Evolutionary conservation across 768 basidiomycete species (phyloP), one percentile per base, ranked within the genome.

Genomic region (Mycena haematopus): DNA sequence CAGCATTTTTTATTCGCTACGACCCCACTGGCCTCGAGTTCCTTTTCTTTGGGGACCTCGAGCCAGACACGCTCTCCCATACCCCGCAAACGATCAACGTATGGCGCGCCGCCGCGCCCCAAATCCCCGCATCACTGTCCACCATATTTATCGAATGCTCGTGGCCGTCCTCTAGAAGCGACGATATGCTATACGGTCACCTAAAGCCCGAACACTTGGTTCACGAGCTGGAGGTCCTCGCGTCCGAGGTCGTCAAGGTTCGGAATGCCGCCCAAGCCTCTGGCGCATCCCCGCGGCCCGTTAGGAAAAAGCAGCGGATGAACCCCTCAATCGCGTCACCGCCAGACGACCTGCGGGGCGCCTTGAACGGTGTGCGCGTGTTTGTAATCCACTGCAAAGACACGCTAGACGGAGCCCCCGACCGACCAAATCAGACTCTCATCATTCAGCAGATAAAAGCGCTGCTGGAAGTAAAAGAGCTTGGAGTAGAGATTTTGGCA

Each of bases 131-230:
- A 24, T 79, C 76, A 4, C 83, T 98, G 17, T 82, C 84, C 33
- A 82, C 86, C n/a, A 84, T 98, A 59, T 98, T 99, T 72, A 93
- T 99, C 71, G 96, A 98, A 77, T 98, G 96, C 74, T 96, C 95
- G 1, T 95, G 89, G 78, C 87, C 90, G 22, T 83, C 86, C 0
- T 89, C 89, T 0, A 82, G 96, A 61, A 79, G 82, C 19, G 82
- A 87, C 65, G 82, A 86, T 49, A 71, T 79, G 56, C 80, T 98
- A 45, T 96, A 86, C 73, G 96, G 96, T 0, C 96, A 99, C 68
- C 82, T 99, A 14, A 90, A 82, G 35, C 95, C 96, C 0, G 86
- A 86, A 24, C 90, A 92, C 67, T 78, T 99, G 33, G 83, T 84
- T 2, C 82, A 86, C 56, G 96, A 99, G 76, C 81, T 99, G 57